Evolutionary conservation across 2,329 filamentous ascomycete species (phyloP).

Genomic region (Paradendryphiella salina): DNA sequence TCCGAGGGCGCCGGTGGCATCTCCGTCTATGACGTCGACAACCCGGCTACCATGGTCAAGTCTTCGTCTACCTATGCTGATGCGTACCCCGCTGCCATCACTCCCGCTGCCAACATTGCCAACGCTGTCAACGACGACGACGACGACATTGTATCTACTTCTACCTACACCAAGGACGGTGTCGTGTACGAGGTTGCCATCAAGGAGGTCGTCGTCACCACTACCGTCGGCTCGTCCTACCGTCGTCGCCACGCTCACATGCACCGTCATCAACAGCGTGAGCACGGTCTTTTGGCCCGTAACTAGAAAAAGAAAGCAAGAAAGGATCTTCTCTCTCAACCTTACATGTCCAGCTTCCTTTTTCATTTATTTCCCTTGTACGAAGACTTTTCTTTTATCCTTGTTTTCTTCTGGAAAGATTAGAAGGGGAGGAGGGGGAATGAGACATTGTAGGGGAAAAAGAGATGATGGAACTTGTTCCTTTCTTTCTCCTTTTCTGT

Average conservation of each 20-base stretch:
- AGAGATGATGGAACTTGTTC: too few relatives aligned
- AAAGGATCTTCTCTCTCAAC: neutral
- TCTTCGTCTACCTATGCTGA: constrained; percentile 17
- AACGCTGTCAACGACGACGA: constrained; percentile 10
- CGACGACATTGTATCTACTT: constrained; percentile 44
- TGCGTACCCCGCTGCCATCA: constrained; percentile 17
- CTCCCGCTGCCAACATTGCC: constrained; percentile 24
- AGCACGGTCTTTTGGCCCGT: constrained; percentile 23
- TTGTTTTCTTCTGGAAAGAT: too few relatives aligned
- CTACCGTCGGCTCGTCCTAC: constrained; percentile 40
- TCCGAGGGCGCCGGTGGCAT: constrained; percentile 40
- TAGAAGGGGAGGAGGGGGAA: too few relatives aligned
- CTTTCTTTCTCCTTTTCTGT: too few relatives aligned
- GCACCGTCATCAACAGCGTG: constrained; percentile 33
- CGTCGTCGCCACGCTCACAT: constrained; percentile 25
- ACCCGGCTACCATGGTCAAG: too few relatives aligned
- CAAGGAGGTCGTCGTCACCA: constrained; percentile 50
- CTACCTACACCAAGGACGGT: constrained; percentile 49
- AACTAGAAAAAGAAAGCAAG: neutral
- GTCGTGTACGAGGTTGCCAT: constrained; percentile 52
- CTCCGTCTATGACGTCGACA: constrained; percentile 38
- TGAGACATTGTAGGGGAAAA: too few relatives aligned
- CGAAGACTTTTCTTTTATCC: too few relatives aligned
- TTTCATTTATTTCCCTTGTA: neutral
- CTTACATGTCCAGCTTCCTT: neutral